These are phyloP conservation scores for Jimgerdemannia flammicorona DNA, from an alignment of 192 early-diverging fungal genomes.

Conservation along the genomic window DNA sequence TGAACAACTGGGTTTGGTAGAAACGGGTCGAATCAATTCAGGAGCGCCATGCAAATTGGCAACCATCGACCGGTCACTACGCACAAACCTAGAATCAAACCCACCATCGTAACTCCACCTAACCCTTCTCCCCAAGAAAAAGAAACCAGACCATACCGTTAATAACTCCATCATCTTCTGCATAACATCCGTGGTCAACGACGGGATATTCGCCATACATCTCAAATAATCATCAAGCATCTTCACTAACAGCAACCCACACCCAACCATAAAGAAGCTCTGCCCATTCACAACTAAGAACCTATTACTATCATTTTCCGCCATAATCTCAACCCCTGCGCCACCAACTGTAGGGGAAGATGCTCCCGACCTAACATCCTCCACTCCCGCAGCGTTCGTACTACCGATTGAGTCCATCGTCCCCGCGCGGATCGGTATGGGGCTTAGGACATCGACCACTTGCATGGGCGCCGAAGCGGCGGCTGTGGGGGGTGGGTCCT, in stretches of 20 bases:
- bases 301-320: conserved; percentile 36
- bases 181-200: conserved; percentile 79
- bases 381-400: no score
- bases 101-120: no score
- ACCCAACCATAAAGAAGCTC: conserved; percentile 85
- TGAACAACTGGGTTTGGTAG: conserved; percentile 67
- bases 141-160: conserved; percentile 47
- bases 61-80: not conserved
- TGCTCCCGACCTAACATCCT: no score
- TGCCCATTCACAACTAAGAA: conserved; percentile 71
- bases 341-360: no score
- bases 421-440: not conserved
- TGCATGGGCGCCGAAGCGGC: not conserved
- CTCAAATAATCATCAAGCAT: conserved; percentile 90
- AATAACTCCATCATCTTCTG: conserved; percentile 85
- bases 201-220: conserved; percentile 75
- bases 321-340: not conserved
- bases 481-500: not conserved
- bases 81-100: not conserved
- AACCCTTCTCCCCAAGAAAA: not conserved
- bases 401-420: not conserved
- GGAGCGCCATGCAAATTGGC: not conserved
- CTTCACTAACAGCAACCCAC: conserved; percentile 85
- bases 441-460: not conserved
- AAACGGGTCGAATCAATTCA: not conserved